phyloP scores from a whole-genome alignment of 768 basidiomycete genomes.

The Tulasnella sp. region DNA sequence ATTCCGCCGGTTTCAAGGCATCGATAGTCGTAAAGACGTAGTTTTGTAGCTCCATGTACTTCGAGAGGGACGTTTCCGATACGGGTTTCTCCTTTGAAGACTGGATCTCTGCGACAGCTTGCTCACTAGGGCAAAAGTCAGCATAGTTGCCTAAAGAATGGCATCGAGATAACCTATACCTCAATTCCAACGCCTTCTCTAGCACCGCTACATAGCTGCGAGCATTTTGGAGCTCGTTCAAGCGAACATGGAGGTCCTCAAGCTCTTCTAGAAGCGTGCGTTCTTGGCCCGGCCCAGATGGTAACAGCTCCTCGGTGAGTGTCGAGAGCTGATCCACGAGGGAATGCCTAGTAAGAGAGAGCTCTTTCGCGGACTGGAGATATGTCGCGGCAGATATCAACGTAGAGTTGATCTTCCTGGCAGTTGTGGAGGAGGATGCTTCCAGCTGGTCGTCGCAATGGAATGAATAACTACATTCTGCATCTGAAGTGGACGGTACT shows the following conservation, averaged over 20 bases:
- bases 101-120: conserved; percentile 52
- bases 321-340: conserved; percentile 72
- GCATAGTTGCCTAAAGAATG: neutral
- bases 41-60: conserved; percentile 58
- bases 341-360: conserved; percentile 71
- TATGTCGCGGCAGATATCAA: neutral
- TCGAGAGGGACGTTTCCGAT: conserved; percentile 46
- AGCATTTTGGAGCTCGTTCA: conserved; percentile 73
- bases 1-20: conserved; percentile 47
- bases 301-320: conserved; percentile 58
- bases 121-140: conserved; percentile 45
- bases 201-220: conserved; percentile 72
- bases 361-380: conserved; percentile 53
- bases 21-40: conserved; percentile 53
- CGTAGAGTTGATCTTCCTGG: neutral
- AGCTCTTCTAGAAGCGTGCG: conserved; percentile 77
- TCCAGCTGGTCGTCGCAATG: conserved; percentile 10
- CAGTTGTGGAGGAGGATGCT: neutral
- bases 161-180: conserved; percentile 45
- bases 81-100: conserved; percentile 39
- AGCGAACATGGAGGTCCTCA: conserved; percentile 67
- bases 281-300: conserved; percentile 44
- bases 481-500: neutral
- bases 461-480: neutral
- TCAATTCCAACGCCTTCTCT: conserved; percentile 62